A percentile compares a stretch with the other conserved stretches of the same genome.
Conservation (phyloP, 208 protist species). For the Crithidia sp. region DNA sequence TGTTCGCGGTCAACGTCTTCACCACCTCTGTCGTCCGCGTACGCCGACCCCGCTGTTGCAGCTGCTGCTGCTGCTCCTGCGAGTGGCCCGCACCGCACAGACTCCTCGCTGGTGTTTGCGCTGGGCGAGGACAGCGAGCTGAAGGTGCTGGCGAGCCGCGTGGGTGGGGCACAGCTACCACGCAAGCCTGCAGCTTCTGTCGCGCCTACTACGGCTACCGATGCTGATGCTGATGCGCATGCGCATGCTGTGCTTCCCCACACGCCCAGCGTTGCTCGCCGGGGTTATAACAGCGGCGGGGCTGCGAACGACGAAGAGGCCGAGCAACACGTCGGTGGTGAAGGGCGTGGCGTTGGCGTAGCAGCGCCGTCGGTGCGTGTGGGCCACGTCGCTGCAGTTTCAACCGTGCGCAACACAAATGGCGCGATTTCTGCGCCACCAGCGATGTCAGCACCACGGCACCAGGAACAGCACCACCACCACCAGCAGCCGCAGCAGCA, state of each 20-base stretch:
- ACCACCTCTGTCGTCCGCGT: background rate
- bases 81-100: background rate
- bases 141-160: constrained; percentile 36
- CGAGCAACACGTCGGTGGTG: no score
- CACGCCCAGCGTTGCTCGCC: constrained; percentile 10
- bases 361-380: constrained; percentile 25
- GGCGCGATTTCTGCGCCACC: background rate
- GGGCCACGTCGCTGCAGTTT: background rate
- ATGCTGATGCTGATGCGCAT: no score
- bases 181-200: background rate
- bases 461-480: background rate
- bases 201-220: no score
- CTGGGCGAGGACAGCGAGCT: constrained; percentile 46
- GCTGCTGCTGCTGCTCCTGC: background rate
- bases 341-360: no score
- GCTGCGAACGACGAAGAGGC: no score
- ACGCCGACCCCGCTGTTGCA: background rate
- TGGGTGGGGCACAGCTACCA: background rate
- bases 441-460: background rate
- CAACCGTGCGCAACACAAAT: background rate
- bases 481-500: constrained; percentile 10
- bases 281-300: background rate
- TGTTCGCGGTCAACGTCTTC: no score
- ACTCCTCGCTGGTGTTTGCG: constrained; percentile 37
- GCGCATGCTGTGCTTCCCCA: constrained; percentile 18